phyloP scores from a whole-genome alignment of 371 early-diverging fungal species.

The Syncephalastrum contaminatum region DNA sequence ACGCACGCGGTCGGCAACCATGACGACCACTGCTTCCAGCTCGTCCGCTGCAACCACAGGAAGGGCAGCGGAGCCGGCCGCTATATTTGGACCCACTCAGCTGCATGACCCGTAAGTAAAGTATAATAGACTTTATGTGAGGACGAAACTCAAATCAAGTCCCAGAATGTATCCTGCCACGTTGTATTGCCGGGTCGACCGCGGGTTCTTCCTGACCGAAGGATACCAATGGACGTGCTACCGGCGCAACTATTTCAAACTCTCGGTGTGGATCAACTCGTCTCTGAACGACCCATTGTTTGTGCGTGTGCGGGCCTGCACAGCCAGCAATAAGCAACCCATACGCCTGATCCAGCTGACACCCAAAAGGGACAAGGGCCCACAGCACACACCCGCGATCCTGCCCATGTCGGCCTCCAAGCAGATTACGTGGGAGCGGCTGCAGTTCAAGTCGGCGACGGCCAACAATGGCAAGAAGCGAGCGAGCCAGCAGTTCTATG shows the following conservation, averaged over 20 bases:
- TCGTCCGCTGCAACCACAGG: neutral
- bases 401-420: constrained; percentile 38
- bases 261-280: constrained; percentile 62
- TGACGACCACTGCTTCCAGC: neutral
- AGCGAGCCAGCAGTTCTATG: constrained; percentile 83
- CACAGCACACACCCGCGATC: constrained; percentile 65
- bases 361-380: constrained; percentile 87
- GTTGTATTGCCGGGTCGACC: constrained; percentile 37
- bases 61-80: constrained; percentile 4
- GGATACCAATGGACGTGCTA: constrained; percentile 82
- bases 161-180: too few species aligned
- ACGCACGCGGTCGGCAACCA: constrained; percentile 2
- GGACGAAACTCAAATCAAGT: constrained; percentile 38
- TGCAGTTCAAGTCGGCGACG: constrained; percentile 91
- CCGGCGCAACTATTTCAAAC: constrained; percentile 87
- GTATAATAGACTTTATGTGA: constrained; percentile 5
- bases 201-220: constrained; percentile 70
- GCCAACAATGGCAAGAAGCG: constrained; percentile 85
- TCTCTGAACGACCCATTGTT: constrained; percentile 29
- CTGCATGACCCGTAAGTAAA: constrained; percentile 2
- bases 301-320: constrained; percentile 13
- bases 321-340: constrained; percentile 26
- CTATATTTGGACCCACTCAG: constrained; percentile 16
- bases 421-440: constrained; percentile 74
- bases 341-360: constrained; percentile 86